These are phyloP conservation scores for Saccharum hybrid DNA, from an alignment of 202 grass and related monocot genomes.

Conservation along the genomic window DNA sequence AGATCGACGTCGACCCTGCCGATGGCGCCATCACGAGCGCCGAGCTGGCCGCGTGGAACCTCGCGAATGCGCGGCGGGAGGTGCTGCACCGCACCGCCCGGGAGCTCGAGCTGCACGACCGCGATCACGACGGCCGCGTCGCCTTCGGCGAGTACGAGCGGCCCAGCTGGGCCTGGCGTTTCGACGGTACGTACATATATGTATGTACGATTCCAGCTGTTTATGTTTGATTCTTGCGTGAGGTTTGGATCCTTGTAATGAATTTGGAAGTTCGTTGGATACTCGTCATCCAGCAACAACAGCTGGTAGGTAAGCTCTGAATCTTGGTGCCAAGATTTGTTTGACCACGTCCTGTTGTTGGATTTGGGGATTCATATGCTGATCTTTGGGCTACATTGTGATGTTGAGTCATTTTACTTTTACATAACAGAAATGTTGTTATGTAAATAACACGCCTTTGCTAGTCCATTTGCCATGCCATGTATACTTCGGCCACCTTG, in stretches of 20 bases:
- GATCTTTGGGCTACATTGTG: not conserved
- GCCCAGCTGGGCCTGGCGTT: slow-evolving; percentile 72
- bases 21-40: slow-evolving; percentile 68
- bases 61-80: slow-evolving; percentile 64
- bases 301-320: slow-evolving; percentile 13
- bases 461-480: not conserved
- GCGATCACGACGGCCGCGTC: slow-evolving; percentile 75
- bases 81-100: slow-evolving; percentile 72
- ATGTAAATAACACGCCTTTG: not conserved
- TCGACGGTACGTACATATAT: slow-evolving; percentile 60
- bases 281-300: not conserved
- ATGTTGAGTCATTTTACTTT: not conserved
- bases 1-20: slow-evolving; percentile 73
- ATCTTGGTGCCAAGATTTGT: slow-evolving; percentile 27
- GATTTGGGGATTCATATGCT: slow-evolving; percentile 11
- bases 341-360: slow-evolving; percentile 3
- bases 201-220: slow-evolving; percentile 4
- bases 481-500: not conserved
- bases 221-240: not conserved
- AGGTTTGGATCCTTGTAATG: slow-evolving; percentile 18
- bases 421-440: not conserved
- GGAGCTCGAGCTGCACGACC: slow-evolving; percentile 91
- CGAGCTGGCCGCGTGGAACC: slow-evolving; percentile 85
- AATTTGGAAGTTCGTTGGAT: not conserved
- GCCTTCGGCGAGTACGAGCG: slow-evolving; percentile 85